Base-by-base conservation (phyloP, 164 flowering plant genomes). In the Stephania cephalantha region DNA sequence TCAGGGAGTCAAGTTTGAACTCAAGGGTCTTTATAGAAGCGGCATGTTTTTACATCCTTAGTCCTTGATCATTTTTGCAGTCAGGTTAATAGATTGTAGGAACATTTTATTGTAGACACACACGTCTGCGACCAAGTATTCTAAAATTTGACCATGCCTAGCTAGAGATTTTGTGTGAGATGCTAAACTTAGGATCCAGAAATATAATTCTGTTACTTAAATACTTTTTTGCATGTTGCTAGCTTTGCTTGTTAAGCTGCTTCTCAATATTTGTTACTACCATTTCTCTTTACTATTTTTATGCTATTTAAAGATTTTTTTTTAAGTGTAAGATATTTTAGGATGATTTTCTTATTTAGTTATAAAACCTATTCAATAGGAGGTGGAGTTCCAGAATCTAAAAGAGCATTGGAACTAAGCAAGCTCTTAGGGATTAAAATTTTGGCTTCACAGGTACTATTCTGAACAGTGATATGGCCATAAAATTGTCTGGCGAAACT, bases 381-480 rank as follows among this genome's bases (percentile, higher is more conserved):
- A 72, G 97, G 97, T 78, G 97, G 97, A n/a, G 73, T 88, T 68
- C 90, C 81, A 75, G 97, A 93, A 84, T 85, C 93, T 52, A 86
- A 84, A 80, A 84, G 97, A 79, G 95, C 94, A 42, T 22, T 31
- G 31, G 95, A 91, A 78, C 82, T 93, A 67, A 84, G 90, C 75
- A 22, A 82, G 68, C 82, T 84, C n/a, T 84, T 92, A 78, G 95
- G 87, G 55, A 83, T 91, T 7, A 82, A 85, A 46, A 81, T 93
- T 77, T 71, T 71, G 55, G 85, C 92, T 68, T 83, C 79, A 52
- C 97, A 93, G 95, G 97, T 91, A 80, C 25, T 58, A n/a, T 50
- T 73, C 44, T 50, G 53, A 61, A 69, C 46, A 70, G 6, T 67
- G 45, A 20, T 31, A 52, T 42, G 20, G 18, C 20, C 52, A 17